A percentile compares a stretch with the other conserved stretches of the same genome.
Evolutionary conservation across 768 basidiomycete genomes (phyloP).

Genomic region (Serpula lacrymans): DNA sequence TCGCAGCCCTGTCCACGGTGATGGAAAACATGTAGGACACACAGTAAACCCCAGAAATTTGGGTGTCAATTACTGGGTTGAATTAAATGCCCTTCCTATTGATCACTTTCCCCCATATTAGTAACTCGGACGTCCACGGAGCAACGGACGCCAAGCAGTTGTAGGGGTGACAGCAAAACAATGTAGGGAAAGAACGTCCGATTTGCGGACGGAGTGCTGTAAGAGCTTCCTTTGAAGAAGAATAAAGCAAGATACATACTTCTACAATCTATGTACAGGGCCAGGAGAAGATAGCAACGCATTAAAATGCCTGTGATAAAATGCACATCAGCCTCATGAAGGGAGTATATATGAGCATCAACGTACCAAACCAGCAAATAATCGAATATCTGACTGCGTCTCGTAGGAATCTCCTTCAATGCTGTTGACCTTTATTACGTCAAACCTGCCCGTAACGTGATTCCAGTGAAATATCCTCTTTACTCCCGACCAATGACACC

Average conservation of each 20-base stretch:
- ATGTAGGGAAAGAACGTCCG: too few species aligned
- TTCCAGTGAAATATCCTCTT: conserved; percentile 57
- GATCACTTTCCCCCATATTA: conserved; percentile 2
- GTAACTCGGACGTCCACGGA: not conserved
- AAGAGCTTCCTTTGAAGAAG: too few species aligned
- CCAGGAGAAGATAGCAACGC: conserved; percentile 5
- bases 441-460: conserved; percentile 29
- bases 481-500: conserved; percentile 56
- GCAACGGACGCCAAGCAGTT: conserved; percentile 1
- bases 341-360: conserved; percentile 5
- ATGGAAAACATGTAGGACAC: conserved; percentile 1
- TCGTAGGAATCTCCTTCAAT: conserved; percentile 37
- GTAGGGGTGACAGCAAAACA: conserved; percentile 1
- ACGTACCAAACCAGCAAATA: conserved; percentile 44
- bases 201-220: too few species aligned
- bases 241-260: too few species aligned
- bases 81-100: not conserved
- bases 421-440: conserved; percentile 46
- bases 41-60: conserved; percentile 1
- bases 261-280: conserved; percentile 12
- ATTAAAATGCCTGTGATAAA: conserved; percentile 2
- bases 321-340: not conserved
- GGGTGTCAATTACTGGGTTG: not conserved
- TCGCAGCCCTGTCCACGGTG: too few species aligned
- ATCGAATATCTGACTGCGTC: conserved; percentile 42